These are phyloP conservation scores for Skeletonema marinoi DNA, from an alignment of 108 stramenopile species.

Conservation along the genomic window DNA sequence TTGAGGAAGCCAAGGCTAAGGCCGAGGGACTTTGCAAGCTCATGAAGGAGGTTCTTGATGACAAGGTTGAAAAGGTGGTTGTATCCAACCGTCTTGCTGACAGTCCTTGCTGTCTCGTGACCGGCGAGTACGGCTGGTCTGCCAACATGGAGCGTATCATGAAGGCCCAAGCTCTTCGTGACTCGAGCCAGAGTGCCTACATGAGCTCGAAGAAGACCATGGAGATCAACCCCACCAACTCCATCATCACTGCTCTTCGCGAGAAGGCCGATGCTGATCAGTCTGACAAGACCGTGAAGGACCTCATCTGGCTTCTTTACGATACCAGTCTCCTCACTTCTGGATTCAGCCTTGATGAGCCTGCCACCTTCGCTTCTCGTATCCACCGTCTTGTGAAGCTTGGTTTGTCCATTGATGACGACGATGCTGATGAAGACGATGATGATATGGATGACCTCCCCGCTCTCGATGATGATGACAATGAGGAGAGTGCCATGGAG, in stretches of 20 bases:
- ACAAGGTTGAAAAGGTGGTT: slow-evolving; percentile 99
- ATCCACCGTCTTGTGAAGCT: slow-evolving; percentile 99
- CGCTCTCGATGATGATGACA: slow-evolving; percentile 92
- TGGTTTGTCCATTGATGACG: slow-evolving; percentile 98
- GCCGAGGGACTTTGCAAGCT: slow-evolving; percentile 98
- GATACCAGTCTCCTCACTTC: slow-evolving; percentile 98
- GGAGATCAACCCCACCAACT: slow-evolving; percentile 99
- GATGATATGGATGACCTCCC: slow-evolving; percentile 96
- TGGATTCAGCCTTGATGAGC: slow-evolving; percentile 99
- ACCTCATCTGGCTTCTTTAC: slow-evolving; percentile 99
- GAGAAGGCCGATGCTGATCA: slow-evolving; percentile 99
- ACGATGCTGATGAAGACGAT: slow-evolving; percentile 89
- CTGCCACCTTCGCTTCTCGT: slow-evolving; percentile 98
- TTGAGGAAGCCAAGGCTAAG: slow-evolving; percentile 97
- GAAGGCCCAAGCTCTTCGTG: slow-evolving; percentile 99
- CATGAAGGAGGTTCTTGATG: slow-evolving; percentile 99
- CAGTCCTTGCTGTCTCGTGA: slow-evolving; percentile 98
- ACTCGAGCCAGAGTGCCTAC: slow-evolving; percentile 96
- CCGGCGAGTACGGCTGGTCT: slow-evolving; percentile 99
- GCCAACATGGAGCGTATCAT: slow-evolving; percentile 99
- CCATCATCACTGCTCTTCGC: slow-evolving; percentile 97
- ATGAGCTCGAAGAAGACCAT: slow-evolving; percentile 99
- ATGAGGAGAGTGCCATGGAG: slow-evolving; percentile 99
- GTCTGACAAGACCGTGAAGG: slow-evolving; percentile 99
- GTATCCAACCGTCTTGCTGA: slow-evolving; percentile 98